Evolutionary conservation across 441 rosid species (phyloP), one percentile per base, ranked within the genome.

Genomic region (Breynia disticha): DNA sequence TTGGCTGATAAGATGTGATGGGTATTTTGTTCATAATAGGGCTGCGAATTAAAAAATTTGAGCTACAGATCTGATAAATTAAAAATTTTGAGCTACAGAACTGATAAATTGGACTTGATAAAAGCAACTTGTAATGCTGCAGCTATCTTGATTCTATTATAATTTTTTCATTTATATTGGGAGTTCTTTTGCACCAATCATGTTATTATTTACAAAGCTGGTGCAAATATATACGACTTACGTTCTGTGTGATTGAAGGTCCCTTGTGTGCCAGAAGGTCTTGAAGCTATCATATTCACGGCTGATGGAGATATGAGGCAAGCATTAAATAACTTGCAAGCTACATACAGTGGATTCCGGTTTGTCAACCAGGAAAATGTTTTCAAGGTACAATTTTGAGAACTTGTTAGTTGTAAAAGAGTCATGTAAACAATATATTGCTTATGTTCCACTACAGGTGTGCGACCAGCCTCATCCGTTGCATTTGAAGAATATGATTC

Each of bases 241-340:
- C 66, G 46, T 59, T 67, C 73, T 60, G 54, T 21, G 68, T 68
- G 58, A 54, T 37, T 76, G 64, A 71, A 91, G 98, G 97, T 84
- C 64, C 91, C 90, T 0, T 88, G 78, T 71, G 79, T 86, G 55
- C 93, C 97, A 1, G 98, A 88, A 77, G 98, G 98, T 54, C 95
- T 93, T 24, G 98, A 88, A 77, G 95, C 95, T 28, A 81, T 88
- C 62, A 93, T 93, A 69, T 93, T 93, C 76, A 93, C 98, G 16
- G 95, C 95, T 59, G 98, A 93, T 71, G 98, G 98, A 59, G 98
- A 93, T 69, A 93, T 91, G 98, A 86, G 98, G 73, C 98, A 91
- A 72, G 97, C 91, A 38, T 72, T 93, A 72, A 93, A 93, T 63
- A 93, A 93, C 74, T 70, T 88, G 82, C 98, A 88, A 80, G 98